Percentiles rank a stretch among this genome's conserved stretches.
Conservation (phyloP, 495 filamentous ascomycete species). For the Pseudotulostoma volvatum region DNA sequence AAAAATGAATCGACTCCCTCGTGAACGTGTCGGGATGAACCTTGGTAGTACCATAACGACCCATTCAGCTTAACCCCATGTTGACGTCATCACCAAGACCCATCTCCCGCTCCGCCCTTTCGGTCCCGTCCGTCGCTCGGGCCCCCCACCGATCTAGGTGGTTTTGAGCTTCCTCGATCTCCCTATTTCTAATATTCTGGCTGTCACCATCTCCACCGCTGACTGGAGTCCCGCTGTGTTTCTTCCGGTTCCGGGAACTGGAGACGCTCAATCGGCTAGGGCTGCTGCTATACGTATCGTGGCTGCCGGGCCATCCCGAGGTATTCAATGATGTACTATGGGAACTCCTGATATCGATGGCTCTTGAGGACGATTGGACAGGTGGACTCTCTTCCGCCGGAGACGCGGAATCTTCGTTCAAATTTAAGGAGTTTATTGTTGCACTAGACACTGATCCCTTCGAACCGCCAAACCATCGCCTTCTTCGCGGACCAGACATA, state of each 20-base stretch:
- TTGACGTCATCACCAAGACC: conserved; percentile 36
- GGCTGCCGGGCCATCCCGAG: conserved; percentile 6
- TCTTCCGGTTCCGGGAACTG: conserved; percentile 6
- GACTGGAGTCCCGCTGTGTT: conserved; percentile 12
- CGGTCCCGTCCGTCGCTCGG: conserved; percentile 24
- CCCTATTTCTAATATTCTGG: conserved; percentile 26
- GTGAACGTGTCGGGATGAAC: no score
- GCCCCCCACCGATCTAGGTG: conserved; percentile 27
- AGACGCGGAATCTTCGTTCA: neutral
- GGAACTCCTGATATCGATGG: conserved; percentile 20
- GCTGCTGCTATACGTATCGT: conserved; percentile 13
- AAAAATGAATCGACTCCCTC: no score
- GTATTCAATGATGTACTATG: conserved; percentile 12
- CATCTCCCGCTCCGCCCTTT: conserved; percentile 28
- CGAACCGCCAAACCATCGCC: conserved; percentile 28
- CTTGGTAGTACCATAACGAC: no score
- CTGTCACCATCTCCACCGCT: conserved; percentile 25
- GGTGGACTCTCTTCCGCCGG: neutral
- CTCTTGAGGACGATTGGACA: conserved; percentile 14
- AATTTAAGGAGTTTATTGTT: conserved; percentile 9
- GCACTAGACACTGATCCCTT: conserved; percentile 16
- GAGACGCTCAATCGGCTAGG: conserved; percentile 18
- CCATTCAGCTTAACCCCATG: conserved; percentile 39
- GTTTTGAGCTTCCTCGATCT: conserved; percentile 35
- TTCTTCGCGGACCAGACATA: conserved; percentile 15